A percentile compares a stretch with the other conserved stretches of the same genome.
Conservation (phyloP, 2,329 filamentous ascomycete species). For the Cladobotryum mycophilum region DNA sequence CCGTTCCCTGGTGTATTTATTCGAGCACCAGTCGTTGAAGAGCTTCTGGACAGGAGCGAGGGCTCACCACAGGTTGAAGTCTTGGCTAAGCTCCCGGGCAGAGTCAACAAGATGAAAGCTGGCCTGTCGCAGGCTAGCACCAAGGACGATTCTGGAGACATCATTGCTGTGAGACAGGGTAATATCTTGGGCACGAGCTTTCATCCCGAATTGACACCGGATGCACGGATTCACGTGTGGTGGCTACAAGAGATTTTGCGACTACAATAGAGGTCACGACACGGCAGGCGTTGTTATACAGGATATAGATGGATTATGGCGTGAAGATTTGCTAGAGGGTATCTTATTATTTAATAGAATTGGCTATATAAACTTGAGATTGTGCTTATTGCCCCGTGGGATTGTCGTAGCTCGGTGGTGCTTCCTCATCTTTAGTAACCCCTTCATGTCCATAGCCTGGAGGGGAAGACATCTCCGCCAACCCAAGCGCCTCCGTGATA, state of each 20-base stretch:
- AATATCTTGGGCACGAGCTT: conserved; percentile 95
- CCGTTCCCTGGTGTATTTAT: conserved; percentile 84
- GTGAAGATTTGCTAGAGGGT: neutral
- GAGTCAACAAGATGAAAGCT: conserved; percentile 32
- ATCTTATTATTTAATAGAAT: neutral
- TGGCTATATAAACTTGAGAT: too few relatives aligned
- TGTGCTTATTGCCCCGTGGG: neutral
- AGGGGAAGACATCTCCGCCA: conserved; percentile 3
- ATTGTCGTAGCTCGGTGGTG: neutral
- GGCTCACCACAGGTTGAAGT: conserved; percentile 38
- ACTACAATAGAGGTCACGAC: conserved; percentile 10
- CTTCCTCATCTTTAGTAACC: neutral
- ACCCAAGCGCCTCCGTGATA: conserved; percentile 21
- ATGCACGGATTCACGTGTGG: conserved; percentile 86
- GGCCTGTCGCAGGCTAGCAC: conserved; percentile 32
- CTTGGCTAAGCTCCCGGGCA: conserved; percentile 43
- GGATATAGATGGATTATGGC: conserved; percentile 7
- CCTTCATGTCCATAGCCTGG: neutral
- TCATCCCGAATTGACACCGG: conserved; percentile 86
- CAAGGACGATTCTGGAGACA: conserved; percentile 56
- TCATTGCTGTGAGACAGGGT: conserved; percentile 82
- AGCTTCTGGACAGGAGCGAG: conserved; percentile 46
- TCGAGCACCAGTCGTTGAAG: conserved; percentile 86
- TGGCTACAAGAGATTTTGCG: conserved; percentile 67
- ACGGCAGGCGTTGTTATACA: neutral